Percentiles rank a stretch among this genome's conserved stretches.
Evolutionary conservation across 805 yeast genomes (phyloP).

Genomic region (Myxozyma vanderwaltii): DNA sequence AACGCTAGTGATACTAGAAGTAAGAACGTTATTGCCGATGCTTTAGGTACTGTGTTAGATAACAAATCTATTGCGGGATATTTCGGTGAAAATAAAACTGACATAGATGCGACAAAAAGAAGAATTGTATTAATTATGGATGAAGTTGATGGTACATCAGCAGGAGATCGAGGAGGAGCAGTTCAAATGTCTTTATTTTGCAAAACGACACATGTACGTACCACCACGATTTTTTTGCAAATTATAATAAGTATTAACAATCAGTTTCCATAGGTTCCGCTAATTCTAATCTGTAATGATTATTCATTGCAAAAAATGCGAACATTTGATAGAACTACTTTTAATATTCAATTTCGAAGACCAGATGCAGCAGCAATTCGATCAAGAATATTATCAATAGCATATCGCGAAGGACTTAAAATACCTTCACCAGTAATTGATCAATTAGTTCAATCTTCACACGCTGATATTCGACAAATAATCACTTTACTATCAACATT

Average conservation of each 20-base stretch:
- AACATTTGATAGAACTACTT: slow-evolving; percentile 82
- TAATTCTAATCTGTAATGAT: slow-evolving; percentile 93
- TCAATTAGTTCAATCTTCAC: slow-evolving; percentile 78
- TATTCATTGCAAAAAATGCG: slow-evolving; percentile 91
- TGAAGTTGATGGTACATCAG: slow-evolving; percentile 99
- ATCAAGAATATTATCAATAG: slow-evolving; percentile 86
- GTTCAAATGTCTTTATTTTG: slow-evolving; percentile 90
- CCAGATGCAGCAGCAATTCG: slow-evolving; percentile 82
- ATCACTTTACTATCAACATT: slow-evolving; percentile 86
- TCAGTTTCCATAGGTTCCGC: slow-evolving; percentile 67
- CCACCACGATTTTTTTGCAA: not conserved
- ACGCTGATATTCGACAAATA: slow-evolving; percentile 91
- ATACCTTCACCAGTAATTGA: slow-evolving; percentile 80
- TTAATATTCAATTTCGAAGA: slow-evolving; percentile 81
- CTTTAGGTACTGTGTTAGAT: slow-evolving; percentile 68
- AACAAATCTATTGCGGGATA: slow-evolving; percentile 84
- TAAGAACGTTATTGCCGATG: slow-evolving; percentile 68
- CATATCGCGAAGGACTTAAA: slow-evolving; percentile 78
- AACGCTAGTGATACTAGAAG: slow-evolving; percentile 91
- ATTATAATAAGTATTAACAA: not conserved
- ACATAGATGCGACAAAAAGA: slow-evolving; percentile 44
- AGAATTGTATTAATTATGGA: slow-evolving; percentile 89
- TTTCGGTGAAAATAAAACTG: slow-evolving; percentile 49
- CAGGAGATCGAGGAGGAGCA: slow-evolving; percentile 98
- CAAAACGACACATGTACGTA: slow-evolving; percentile 58